These are phyloP conservation scores for Diaporthe caulivora DNA, from an alignment of 2,329 filamentous ascomycete species.

Conservation along the genomic window DNA sequence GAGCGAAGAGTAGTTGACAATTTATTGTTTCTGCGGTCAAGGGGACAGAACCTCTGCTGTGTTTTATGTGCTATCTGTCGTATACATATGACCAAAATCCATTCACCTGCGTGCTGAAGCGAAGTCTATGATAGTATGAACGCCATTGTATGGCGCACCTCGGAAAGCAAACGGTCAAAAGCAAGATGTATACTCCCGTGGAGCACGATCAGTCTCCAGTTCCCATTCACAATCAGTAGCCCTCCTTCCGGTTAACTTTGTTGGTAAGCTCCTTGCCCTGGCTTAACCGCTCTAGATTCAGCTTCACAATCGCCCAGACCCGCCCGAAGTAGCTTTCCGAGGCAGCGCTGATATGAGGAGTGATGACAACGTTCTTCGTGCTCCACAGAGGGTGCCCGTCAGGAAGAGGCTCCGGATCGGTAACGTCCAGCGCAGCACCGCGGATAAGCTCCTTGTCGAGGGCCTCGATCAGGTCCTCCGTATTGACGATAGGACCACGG, in stretches of 20 bases:
- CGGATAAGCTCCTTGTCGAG: constrained; percentile 60
- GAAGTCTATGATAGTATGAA: background rate
- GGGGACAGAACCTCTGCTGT: background rate
- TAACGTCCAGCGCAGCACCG: constrained; percentile 83
- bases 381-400: constrained; percentile 77
- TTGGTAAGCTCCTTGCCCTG: constrained; percentile 56
- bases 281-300: constrained; percentile 55
- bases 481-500: constrained; percentile 65
- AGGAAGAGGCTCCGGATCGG: constrained; percentile 83
- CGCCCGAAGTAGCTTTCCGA: constrained; percentile 56
- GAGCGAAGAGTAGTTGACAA: background rate
- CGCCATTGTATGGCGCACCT: background rate
- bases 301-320: constrained; percentile 56
- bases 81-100: background rate
- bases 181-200: too few relatives aligned
- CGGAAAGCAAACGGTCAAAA: background rate
- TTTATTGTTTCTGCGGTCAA: background rate
- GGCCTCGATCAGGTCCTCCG: constrained; percentile 71
- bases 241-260: constrained; percentile 52
- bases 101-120: background rate
- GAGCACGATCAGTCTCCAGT: too few relatives aligned
- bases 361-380: constrained; percentile 75
- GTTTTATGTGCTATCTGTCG: background rate
- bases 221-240: constrained; percentile 42
- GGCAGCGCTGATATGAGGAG: constrained; percentile 61